Base-by-base conservation (phyloP, 2,329 filamentous ascomycete species). In the Scedosporium apiospermum region DNA sequence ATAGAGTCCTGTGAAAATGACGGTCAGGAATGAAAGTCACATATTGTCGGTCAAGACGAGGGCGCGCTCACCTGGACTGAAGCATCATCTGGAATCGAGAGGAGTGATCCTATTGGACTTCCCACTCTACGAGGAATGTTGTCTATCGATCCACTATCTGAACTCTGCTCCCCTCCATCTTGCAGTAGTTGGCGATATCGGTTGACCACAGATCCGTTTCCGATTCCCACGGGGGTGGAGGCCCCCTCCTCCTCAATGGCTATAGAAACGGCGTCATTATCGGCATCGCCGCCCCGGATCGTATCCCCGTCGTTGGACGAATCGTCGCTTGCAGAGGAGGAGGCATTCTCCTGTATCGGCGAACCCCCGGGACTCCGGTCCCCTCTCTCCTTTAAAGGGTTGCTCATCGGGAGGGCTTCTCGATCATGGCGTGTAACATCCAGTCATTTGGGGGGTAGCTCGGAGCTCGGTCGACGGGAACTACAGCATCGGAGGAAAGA, bases 41-140 rank as follows among this genome's bases (percentile, higher is more conserved):
- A 34, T 9, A 30, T 30, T 30, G 27, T 46, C 6, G 23, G 49
- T 42, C 55, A 12, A 26, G 61, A 30, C 63, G 61, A 23, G 46
- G 26, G 44, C 21, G 1, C 27, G 68, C 80, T 67, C 78, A 92
- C 90, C 78, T 91, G 90, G 61, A 93, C 73, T 18, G 93, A 97
- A 26, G 90, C 88, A 72, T 96, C 90, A 70, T 96, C 92, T 21
- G 90, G 89, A 27, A 86, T 87, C 4, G 91, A 96, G 63, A 84
- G 73, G 30, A 86, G 73, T 14, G 89, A 92, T 66, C 83, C 86
- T 60, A 83, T 80, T 6, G 88, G 88, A 69, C 90, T 96, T 55
- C 82, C 63, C 6, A 30, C 61, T 9, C 64, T 38, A 10, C 61
- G 42, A 23, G 62, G 65, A n/a, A 63, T 59, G 62, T 79, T 80